A percentile compares a stretch with the other conserved stretches of the same genome.
Evolutionary conservation across 2,329 filamentous ascomycete species (phyloP).

Genomic region (Bipolaris zeicola): DNA sequence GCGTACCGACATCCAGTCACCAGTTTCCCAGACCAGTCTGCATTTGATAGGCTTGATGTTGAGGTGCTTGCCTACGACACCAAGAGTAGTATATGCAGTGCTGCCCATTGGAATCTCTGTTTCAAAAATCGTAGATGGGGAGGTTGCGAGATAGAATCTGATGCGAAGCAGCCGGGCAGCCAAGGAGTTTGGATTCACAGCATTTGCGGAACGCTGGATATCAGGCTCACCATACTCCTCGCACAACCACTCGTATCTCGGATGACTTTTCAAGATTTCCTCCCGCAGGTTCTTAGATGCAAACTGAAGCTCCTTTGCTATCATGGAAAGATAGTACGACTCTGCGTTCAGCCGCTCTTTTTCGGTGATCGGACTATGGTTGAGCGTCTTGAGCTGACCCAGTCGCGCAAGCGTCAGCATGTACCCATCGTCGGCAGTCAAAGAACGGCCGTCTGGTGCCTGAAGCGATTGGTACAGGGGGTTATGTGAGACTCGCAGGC

Average conservation of each 20-base stretch:
- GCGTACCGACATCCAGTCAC: constrained; percentile 81
- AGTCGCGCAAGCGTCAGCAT: constrained; percentile 86
- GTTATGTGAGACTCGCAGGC: constrained; percentile 83
- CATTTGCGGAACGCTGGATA: constrained; percentile 56
- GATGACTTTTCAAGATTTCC: constrained; percentile 67
- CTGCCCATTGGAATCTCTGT: constrained; percentile 72
- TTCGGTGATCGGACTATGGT: constrained; percentile 70
- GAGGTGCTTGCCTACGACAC: constrained; percentile 75
- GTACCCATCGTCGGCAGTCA: constrained; percentile 77
- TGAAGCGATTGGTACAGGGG: constrained; percentile 72
- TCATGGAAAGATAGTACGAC: constrained; percentile 87
- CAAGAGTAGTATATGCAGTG: constrained; percentile 81
- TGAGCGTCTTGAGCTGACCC: constrained; percentile 68
- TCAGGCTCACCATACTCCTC: constrained; percentile 74
- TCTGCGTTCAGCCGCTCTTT: constrained; percentile 87
- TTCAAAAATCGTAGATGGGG: constrained; percentile 23
- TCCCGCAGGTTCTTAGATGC: constrained; percentile 60
- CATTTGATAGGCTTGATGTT: constrained; percentile 66
- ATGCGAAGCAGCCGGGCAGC: constrained; percentile 74
- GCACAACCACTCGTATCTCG: constrained; percentile 75
- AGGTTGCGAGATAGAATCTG: constrained; percentile 55
- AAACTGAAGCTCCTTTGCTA: constrained; percentile 73
- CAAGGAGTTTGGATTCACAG: constrained; percentile 76
- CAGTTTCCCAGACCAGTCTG: constrained; percentile 82
- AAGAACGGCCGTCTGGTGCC: constrained; percentile 47